phyloP scores from a whole-genome alignment of 2,329 filamentous ascomycete genomes.

The Colletotrichum tabaci region DNA sequence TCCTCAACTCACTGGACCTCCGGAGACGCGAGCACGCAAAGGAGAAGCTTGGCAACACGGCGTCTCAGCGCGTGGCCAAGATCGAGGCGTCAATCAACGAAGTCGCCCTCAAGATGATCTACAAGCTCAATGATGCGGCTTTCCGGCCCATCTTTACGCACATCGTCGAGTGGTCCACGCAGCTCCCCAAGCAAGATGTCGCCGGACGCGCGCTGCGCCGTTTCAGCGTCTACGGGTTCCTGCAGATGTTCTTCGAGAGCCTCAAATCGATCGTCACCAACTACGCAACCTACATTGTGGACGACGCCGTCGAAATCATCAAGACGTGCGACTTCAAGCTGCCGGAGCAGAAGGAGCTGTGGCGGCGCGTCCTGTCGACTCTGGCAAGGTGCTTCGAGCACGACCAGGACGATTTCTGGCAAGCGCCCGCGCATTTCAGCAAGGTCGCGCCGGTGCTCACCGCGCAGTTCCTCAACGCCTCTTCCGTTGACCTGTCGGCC shows the following conservation, averaged over 20 bases:
- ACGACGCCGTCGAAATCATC: constrained; percentile 79
- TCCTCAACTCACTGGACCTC: constrained; percentile 75
- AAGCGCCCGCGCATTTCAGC: constrained; percentile 88
- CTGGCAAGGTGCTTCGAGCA: constrained; percentile 85
- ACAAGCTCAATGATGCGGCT: constrained; percentile 94
- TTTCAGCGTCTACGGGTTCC: constrained; percentile 86
- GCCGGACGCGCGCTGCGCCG: constrained; percentile 73
- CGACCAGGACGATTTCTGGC: constrained; percentile 97
- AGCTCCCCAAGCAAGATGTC: constrained; percentile 73
- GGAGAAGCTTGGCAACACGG: constrained; percentile 59
- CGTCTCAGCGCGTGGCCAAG: constrained; percentile 64
- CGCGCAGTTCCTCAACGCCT: constrained; percentile 72
- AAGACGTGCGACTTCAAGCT: constrained; percentile 62
- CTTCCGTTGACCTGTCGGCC: constrained; percentile 57
- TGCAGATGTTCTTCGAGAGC: constrained; percentile 83
- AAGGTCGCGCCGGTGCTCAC: constrained; percentile 80
- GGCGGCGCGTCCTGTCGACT: constrained; percentile 78
- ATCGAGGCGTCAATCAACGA: constrained; percentile 76
- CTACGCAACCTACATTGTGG: constrained; percentile 89
- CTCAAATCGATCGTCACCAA: constrained; percentile 95
- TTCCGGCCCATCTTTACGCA: constrained; percentile 93
- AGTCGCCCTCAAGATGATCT: constrained; percentile 88
- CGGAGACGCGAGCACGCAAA: constrained; percentile 69
- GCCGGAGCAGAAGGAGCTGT: constrained; percentile 70
- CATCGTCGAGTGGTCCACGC: constrained; percentile 85